Percentiles rank a stretch among this genome's conserved stretches.
These are phyloP conservation scores for Lactarius evosmus DNA, from an alignment of 768 basidiomycete genomes.

Conservation along the genomic window DNA sequence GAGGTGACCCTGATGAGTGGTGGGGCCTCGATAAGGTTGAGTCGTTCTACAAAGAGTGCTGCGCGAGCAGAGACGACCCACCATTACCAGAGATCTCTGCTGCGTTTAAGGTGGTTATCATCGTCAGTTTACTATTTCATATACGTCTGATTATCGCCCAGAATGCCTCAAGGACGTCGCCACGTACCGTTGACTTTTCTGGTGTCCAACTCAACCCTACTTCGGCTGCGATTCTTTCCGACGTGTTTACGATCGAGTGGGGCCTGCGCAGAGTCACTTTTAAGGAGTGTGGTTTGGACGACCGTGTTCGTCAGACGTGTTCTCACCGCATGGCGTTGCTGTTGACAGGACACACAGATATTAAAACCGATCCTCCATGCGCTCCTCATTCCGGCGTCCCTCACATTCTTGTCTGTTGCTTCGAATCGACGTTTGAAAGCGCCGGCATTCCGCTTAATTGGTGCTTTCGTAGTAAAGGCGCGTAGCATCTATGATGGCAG, in stretches of 20 bases:
- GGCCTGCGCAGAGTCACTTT: conserved; percentile 82
- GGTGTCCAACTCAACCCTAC: conserved; percentile 69
- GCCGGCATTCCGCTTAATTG: conserved; percentile 73
- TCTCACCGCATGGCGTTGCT: background rate
- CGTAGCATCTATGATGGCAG: conserved; percentile 30
- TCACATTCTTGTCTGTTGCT: conserved; percentile 82
- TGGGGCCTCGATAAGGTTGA: conserved; percentile 87
- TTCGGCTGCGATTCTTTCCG: conserved; percentile 77
- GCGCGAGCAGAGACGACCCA: conserved; percentile 68
- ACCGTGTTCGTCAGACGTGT: conserved; percentile 50
- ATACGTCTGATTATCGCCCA: conserved; percentile 31
- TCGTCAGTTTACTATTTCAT: background rate
- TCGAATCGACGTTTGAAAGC: conserved; percentile 81
- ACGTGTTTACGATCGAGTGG: conserved; percentile 92
- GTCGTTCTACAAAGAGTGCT: conserved; percentile 84
- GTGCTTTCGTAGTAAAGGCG: conserved; percentile 72
- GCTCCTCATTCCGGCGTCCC: conserved; percentile 74
- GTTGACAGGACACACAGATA: conserved; percentile 42
- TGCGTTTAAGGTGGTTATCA: conserved; percentile 58
- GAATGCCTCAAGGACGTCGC: conserved; percentile 52
- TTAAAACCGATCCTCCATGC: conserved; percentile 90
- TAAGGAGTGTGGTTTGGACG: conserved; percentile 84
- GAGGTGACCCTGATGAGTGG: conserved; percentile 52
- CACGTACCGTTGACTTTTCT: conserved; percentile 76
- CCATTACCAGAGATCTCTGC: conserved; percentile 62